These are phyloP conservation scores for Tetrapisispora fleetii DNA, from an alignment of 805 yeast genomes.

Conservation along the genomic window DNA sequence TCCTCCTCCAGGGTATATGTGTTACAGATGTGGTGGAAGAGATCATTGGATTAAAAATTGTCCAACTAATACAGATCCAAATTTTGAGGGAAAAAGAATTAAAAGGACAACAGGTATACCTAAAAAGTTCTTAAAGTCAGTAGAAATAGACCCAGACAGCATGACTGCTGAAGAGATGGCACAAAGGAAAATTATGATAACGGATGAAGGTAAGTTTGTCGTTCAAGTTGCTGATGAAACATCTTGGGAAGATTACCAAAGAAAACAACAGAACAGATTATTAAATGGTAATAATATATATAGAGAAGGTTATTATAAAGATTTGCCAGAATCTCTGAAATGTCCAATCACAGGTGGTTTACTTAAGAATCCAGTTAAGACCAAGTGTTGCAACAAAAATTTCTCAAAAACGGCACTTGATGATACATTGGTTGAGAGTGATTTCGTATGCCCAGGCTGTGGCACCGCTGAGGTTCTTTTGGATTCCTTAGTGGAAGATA, in stretches of 20 bases:
- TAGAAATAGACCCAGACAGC: conserved; percentile 37
- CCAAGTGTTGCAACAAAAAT: conserved; percentile 65
- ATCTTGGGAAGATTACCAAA: conserved; percentile 83
- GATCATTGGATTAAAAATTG: conserved; percentile 95
- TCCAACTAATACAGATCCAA: conserved; percentile 88
- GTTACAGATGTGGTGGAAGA: conserved; percentile 92
- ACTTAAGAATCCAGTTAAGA: conserved; percentile 61
- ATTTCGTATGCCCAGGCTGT: conserved; percentile 88
- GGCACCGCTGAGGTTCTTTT: conserved; percentile 60
- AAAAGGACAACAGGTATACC: conserved; percentile 97
- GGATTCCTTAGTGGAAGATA: conserved; percentile 59
- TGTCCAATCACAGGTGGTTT: conserved; percentile 65
- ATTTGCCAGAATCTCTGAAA: conserved; percentile 46
- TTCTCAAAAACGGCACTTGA: conserved; percentile 58
- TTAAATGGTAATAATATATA: conserved; percentile 35
- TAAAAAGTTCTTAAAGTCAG: conserved; percentile 75
- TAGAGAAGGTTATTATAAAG: conserved; percentile 35
- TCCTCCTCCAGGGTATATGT: conserved; percentile 93
- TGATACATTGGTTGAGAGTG: conserved; percentile 60
- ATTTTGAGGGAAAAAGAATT: conserved; percentile 84
- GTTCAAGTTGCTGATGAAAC: conserved; percentile 90
- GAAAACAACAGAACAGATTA: conserved; percentile 36
- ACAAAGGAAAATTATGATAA: conserved; percentile 61
- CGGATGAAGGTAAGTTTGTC: conserved; percentile 92
- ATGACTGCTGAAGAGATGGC: conserved; percentile 61